phyloP scores from a whole-genome alignment of 192 early-diverging fungal genomes.

The Haplosporangium gracile region DNA sequence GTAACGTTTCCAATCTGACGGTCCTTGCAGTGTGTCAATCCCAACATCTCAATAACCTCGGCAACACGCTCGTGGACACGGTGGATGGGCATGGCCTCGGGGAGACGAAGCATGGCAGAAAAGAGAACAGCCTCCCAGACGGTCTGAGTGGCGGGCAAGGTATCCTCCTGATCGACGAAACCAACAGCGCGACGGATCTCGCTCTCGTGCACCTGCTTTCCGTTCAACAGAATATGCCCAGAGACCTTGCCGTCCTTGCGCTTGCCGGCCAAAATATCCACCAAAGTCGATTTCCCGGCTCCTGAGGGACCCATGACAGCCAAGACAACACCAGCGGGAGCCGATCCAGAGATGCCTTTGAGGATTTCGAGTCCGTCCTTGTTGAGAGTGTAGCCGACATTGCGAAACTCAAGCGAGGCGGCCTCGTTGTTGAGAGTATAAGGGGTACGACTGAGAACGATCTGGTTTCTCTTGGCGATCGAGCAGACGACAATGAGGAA shows the following conservation, averaged over 20 bases:
- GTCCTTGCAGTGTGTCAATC: slow-evolving; percentile 65
- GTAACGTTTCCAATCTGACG: slow-evolving; percentile 70
- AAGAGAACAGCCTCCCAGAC: slow-evolving; percentile 85
- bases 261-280: slow-evolving; percentile 84
- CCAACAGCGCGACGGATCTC: slow-evolving; percentile 77
- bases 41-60: slow-evolving; percentile 71
- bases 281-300: slow-evolving; percentile 91
- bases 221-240: slow-evolving; percentile 67
- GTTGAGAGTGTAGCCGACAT: slow-evolving; percentile 48
- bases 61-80: slow-evolving; percentile 65
- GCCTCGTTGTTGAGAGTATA: slow-evolving; percentile 36
- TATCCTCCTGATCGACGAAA: slow-evolving; percentile 78
- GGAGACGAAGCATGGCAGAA: slow-evolving; percentile 79
- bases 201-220: slow-evolving; percentile 45
- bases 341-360: slow-evolving; percentile 77
- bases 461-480: slow-evolving; percentile 31
- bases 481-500: slow-evolving; percentile 29
- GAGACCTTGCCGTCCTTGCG: slow-evolving; percentile 67
- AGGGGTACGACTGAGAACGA: slow-evolving; percentile 19
- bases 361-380: slow-evolving; percentile 75
- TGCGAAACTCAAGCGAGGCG: slow-evolving; percentile 47
- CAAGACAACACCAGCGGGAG: slow-evolving; percentile 79
- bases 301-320: slow-evolving; percentile 95
- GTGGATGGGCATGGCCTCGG: slow-evolving; percentile 63
- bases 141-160: slow-evolving; percentile 69